Base-by-base conservation (phyloP, 2,329 filamentous ascomycete genomes). In the Ampelomyces quisqualis region DNA sequence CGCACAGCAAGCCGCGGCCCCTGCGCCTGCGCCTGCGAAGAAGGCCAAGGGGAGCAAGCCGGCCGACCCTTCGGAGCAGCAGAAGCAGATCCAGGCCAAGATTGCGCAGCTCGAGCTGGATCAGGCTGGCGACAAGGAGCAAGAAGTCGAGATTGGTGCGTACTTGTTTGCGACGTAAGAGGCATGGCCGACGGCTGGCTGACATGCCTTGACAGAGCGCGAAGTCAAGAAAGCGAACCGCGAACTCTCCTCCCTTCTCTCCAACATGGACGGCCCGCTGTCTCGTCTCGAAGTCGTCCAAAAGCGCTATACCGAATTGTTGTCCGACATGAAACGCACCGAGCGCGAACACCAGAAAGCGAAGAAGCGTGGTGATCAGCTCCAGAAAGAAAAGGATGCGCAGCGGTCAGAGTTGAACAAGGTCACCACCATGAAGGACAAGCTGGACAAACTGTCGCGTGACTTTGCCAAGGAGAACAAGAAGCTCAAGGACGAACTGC, bases 401-500 rank as follows among this genome's bases (percentile, higher is more conserved):
- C 86, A 86, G 42, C 83, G 90, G 57, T 86, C 85, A 32, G 93
- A 98, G 67, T 76, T 95, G 40, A 91, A 83, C 71, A 95, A 95
- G 72, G 91, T 90, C 15, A 84, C 87, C 14, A 86, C 85, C 1
- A 81, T 97, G 64, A 96, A 95, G 69, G 90, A 97, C 68, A 97
- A 97, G 71, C 76, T 98, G 31, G 93, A 98, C 71, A 98, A 97
- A 67, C 76, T 98, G 21, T 96, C 90, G 60, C 79, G 93, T 41
- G 93, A 98, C 69, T 78, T 98, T 40, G 93, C 94, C 46, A 87
- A 91, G 59, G 93, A 98, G 64, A 98, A 98, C 69, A 97, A 97
- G 71, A 94, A 95, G 72, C 82, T 98, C 53, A 97, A 97, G 71
- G 93, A 98, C 69, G 95, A 96, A 69, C 60, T 73, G 38, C 91